Conservation (phyloP, 768 basidiomycete species). For the Phylloporus arenicola region DNA sequence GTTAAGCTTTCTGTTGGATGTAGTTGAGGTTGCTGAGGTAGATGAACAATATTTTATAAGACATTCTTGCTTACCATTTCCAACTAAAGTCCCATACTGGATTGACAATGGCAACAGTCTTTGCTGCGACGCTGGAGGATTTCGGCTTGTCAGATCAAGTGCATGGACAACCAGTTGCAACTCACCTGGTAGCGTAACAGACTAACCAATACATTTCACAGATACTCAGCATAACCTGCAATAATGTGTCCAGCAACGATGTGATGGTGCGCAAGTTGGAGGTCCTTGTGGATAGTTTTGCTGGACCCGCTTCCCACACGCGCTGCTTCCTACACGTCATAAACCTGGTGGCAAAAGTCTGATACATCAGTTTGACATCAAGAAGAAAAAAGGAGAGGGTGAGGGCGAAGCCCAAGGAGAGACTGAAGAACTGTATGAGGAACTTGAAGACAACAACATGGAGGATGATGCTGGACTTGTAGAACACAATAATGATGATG, state of each 20-base stretch:
- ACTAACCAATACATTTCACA: too few species aligned
- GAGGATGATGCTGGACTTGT: too few species aligned
- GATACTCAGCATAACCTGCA: too few species aligned
- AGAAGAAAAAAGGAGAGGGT: background rate
- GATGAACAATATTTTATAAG: too few species aligned
- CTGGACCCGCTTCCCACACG: slow-evolving; percentile 24
- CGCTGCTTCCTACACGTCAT: background rate
- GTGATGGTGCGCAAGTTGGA: slow-evolving; percentile 16
- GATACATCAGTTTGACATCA: slow-evolving; percentile 17
- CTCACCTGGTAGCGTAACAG: too few species aligned
- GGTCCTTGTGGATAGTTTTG: slow-evolving; percentile 15
- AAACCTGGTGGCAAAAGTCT: slow-evolving; percentile 37
- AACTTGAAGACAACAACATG: too few species aligned
- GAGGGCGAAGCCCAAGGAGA: too few species aligned
- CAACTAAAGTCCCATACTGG: background rate
- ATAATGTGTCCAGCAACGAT: slow-evolving; percentile 25
- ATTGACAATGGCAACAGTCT: slow-evolving; percentile 16
- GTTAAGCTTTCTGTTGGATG: too few species aligned
- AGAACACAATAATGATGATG: background rate
- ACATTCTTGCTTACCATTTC: too few species aligned
- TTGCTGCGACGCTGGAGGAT: slow-evolving; percentile 21
- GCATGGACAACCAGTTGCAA: background rate
- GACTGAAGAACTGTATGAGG: background rate
- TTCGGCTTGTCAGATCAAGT: slow-evolving; percentile 30
- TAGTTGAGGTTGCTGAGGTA: too few species aligned